Evolutionary conservation across 352 stramenopile genomes (phyloP), one percentile per base, ranked within the genome.

Genomic region (Discostella stelligera): DNA sequence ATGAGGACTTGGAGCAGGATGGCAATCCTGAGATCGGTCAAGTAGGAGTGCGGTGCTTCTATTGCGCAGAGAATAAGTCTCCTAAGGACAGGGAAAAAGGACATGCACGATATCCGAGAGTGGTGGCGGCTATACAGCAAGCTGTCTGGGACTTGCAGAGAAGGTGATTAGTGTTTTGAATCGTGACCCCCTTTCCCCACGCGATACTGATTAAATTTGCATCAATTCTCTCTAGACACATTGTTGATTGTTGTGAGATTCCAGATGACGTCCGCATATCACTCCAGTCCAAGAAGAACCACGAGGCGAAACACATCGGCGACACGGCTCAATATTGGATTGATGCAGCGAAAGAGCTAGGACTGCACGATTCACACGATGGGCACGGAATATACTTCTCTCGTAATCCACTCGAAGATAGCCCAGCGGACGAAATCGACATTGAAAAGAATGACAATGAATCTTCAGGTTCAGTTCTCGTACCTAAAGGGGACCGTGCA

Each of bases 291-390:
- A 65, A 90, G 13, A 77, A 82, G 44, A 82, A 77, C 14, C 85
- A 88, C 64, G 83, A 76, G 10, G 21, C 80, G 32, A 90, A 89
- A 30, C 61, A 73, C 52, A 71, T 67, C 52, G 84, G 80, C 32
- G 83, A 91, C 54, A 75, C 80, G n/a, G 72, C 81, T 39, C 77
- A 90, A 59, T 92, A 90, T 55, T 92, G 87, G 84, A 75, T 89
- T 23, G 86, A 92, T 65, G 74, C 84, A n/a, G 84, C 79, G 14
- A 70, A 77, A 61, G 86, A 92, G 56, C 83, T 92, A 72, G 86
- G 86, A 1, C 44, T 92, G 2, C 55, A 71, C 23, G 77, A 88
- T 59, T 74, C 64, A 13, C 44, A 70, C 39, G 79, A 72, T 20
- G 65, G 66, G 23, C 82, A 77, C 65, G 84, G 84, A 14, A 78